phyloP scores from a whole-genome alignment of 371 early-diverging fungal genomes.

The Mortierella sp. region DNA sequence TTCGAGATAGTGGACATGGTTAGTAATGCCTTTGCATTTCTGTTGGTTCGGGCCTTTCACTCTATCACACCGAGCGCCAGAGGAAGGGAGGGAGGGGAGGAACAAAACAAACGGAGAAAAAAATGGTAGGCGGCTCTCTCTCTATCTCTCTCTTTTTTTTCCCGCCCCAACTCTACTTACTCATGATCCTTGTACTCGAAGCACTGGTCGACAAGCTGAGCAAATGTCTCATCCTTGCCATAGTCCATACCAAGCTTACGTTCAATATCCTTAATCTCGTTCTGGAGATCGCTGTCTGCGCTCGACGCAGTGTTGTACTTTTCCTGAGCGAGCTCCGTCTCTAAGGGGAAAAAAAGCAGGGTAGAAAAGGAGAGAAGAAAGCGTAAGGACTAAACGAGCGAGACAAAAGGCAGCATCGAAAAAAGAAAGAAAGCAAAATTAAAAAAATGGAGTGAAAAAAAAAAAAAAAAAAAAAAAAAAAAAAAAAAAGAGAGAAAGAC shows the following conservation, averaged over 20 bases:
- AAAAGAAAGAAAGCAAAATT: too few species aligned
- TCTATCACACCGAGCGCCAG: too few species aligned
- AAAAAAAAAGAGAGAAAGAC: too few species aligned
- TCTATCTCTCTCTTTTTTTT: too few species aligned
- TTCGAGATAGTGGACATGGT: too few species aligned
- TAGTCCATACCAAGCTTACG: conserved; percentile 66
- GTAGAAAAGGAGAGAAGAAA: not conserved
- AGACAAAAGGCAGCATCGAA: too few species aligned
- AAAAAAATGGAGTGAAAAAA: too few species aligned
- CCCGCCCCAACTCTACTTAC: conserved; percentile 45
- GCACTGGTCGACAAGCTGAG: conserved; percentile 74
- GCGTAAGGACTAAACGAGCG: too few species aligned
- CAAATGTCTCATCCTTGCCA: conserved; percentile 69
- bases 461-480: too few species aligned
- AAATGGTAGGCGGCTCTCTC: not conserved
- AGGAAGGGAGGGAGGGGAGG: too few species aligned
- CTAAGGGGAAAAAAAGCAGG: conserved; percentile 2
- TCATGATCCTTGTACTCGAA: conserved; percentile 75
- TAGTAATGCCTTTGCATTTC: too few species aligned
- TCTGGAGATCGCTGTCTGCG: conserved; percentile 51
- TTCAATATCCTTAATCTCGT: conserved; percentile 53
- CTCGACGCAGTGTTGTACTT: conserved; percentile 54
- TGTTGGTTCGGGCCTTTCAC: too few species aligned
- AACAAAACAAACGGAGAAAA: not conserved
- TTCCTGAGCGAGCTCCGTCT: conserved; percentile 53